phyloP scores from a whole-genome alignment of 2,329 filamentous ascomycete genomes.

The Neurospora crassa region DNA sequence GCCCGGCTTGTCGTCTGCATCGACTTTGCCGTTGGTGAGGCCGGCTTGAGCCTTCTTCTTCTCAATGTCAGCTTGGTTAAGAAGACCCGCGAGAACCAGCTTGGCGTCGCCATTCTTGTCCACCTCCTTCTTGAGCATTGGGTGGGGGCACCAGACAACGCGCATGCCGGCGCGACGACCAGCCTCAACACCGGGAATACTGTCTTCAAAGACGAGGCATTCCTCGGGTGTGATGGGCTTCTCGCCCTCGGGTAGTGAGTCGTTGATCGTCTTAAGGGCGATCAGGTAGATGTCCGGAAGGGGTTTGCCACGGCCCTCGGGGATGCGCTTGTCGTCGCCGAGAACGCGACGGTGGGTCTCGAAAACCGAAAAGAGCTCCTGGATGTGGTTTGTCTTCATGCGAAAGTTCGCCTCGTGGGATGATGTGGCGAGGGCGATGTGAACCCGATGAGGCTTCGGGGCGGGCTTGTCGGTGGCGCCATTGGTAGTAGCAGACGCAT shows the following conservation, averaged over 20 bases:
- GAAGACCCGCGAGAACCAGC: conserved; percentile 66
- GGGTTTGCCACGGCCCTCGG: conserved; percentile 78
- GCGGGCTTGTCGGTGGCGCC: conserved; percentile 16
- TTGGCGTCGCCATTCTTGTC: conserved; percentile 53
- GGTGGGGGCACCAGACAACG: conserved; percentile 85
- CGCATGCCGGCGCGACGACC: conserved; percentile 90
- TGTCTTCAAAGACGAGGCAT: conserved; percentile 94
- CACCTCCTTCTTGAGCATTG: conserved; percentile 66
- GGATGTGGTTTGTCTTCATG: conserved; percentile 61
- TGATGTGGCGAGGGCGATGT: conserved; percentile 81
- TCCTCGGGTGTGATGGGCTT: conserved; percentile 66
- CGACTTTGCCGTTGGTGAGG: conserved; percentile 74
- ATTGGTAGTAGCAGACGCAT: conserved; percentile 17
- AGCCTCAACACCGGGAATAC: conserved; percentile 84
- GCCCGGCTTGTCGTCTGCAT: too few species aligned
- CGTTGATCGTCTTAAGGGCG: conserved; percentile 77
- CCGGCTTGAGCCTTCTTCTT: conserved; percentile 50
- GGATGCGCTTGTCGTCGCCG: conserved; percentile 76
- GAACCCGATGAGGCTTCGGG: conserved; percentile 35
- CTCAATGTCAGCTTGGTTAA: neutral
- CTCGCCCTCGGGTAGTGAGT: conserved; percentile 52
- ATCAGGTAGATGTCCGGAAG: conserved; percentile 90
- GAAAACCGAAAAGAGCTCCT: conserved; percentile 58
- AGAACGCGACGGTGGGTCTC: conserved; percentile 62
- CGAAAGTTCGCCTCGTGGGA: conserved; percentile 62